These are phyloP conservation scores for Penicillium roqueforti DNA, from an alignment of 495 filamentous ascomycete species.

Conservation along the genomic window DNA sequence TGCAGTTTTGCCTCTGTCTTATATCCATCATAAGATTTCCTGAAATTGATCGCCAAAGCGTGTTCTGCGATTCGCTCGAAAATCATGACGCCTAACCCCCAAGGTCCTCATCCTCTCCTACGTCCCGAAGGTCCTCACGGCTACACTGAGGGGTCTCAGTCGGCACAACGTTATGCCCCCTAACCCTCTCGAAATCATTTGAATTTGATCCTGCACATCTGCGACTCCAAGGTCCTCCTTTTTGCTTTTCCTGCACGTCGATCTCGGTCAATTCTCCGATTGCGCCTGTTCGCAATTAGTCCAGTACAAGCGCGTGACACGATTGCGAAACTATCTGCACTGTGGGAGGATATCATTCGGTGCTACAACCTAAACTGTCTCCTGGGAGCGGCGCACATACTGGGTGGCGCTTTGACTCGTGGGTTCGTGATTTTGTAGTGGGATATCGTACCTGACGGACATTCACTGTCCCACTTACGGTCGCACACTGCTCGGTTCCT, in stretches of 20 bases:
- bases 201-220: slow-evolving; percentile 1
- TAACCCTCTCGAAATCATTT: slow-evolving; percentile 3
- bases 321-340: slow-evolving; percentile 13
- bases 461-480: slow-evolving; percentile 14
- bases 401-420: slow-evolving; percentile 1
- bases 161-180: neutral
- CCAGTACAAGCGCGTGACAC: slow-evolving; percentile 17
- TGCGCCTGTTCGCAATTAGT: slow-evolving; percentile 10
- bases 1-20: neutral
- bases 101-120: slow-evolving; percentile 31
- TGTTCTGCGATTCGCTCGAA: slow-evolving; percentile 15
- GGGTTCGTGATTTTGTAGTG: slow-evolving; percentile 10
- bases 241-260: slow-evolving; percentile 17
- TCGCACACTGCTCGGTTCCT: slow-evolving; percentile 12
- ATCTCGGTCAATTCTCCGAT: slow-evolving; percentile 23
- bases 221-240: slow-evolving; percentile 24
- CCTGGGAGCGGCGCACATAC: neutral
- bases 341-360: slow-evolving; percentile 2
- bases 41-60: slow-evolving; percentile 14
- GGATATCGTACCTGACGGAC: slow-evolving; percentile 14
- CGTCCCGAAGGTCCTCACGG: slow-evolving; percentile 34
- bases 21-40: neutral
- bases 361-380: neutral
- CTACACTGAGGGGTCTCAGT: slow-evolving; percentile 4
- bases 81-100: slow-evolving; percentile 29